Base-by-base conservation (phyloP, 2,329 filamentous ascomycete species). In the Dactylellina haptotyla region DNA sequence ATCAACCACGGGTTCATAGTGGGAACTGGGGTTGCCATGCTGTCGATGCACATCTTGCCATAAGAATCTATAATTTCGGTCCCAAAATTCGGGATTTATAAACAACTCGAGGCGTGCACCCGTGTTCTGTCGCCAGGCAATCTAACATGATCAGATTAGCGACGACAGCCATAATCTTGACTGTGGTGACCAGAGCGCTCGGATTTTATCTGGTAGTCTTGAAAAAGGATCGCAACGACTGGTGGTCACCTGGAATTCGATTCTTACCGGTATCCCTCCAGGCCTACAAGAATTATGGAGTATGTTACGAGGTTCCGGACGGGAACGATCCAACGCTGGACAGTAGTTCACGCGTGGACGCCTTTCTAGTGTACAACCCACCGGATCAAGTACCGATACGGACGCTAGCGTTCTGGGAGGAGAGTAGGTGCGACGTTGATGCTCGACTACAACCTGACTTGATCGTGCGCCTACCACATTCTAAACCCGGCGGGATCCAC, bases 301-400 rank as follows among this genome's bases (percentile, higher is more conserved):
- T 3, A 6, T 67, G 63, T 30, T 51, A 69, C 18, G 16, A 9
- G 12, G n/a, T 51, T 4, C 64, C 64, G 3, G 8, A 14, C 0
- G 4, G 16, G 0, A 32, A 50, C 16, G 18, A 20, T 12, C 3
- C 9, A 4, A 28, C 16, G 12, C 34, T 3, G 9, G 3, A 14
- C 34, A 34, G 12, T 6, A 45, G 20, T 18, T 16, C n/a, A 41
- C 26, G 10, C n/a, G 37, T 69, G 20, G 54, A 61, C 14, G 54
- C 54, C 5, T 6, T 69, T 3, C 28, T 41, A 16, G 48, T 69
- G 14, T 69, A 69, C 26, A 69, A 69, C n/a, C 32, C 45, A 9
- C 64, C 64, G n/a, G 4, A 28, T 6, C 30, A 54, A 30, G 1
- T 18, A 6, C 45, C 56, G 2, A 48, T 61, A 26, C 4, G 8